These are phyloP conservation scores for Ogataea philodendri DNA, from an alignment of 805 yeast species.

Conservation along the genomic window DNA sequence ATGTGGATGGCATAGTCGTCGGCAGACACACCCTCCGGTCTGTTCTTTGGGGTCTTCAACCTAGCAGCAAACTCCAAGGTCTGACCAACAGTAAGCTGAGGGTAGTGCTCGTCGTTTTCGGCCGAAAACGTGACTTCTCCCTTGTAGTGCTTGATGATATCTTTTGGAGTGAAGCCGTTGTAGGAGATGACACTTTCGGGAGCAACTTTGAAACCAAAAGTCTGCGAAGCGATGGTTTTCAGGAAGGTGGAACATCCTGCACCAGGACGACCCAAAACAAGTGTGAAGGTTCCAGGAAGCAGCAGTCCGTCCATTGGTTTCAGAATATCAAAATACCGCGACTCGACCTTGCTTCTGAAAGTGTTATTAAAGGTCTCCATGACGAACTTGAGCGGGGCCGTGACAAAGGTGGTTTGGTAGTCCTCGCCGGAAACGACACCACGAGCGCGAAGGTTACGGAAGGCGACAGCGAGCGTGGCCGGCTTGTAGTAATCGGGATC, in stretches of 20 bases:
- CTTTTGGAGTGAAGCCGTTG: conserved; percentile 51
- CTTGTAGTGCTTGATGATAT: conserved; percentile 48
- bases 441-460: conserved; percentile 52
- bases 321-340: conserved; percentile 46
- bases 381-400: conserved; percentile 35
- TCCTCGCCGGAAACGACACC: conserved; percentile 62
- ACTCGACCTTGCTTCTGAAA: conserved; percentile 17
- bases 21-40: conserved; percentile 52
- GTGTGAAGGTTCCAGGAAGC: conserved; percentile 60
- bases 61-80: conserved; percentile 61
- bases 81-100: conserved; percentile 62
- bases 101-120: conserved; percentile 64
- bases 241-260: conserved; percentile 69
- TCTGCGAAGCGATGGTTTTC: conserved; percentile 55
- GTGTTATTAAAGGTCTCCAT: conserved; percentile 14
- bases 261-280: conserved; percentile 77
- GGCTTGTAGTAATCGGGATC: conserved; percentile 66
- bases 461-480: conserved; percentile 52
- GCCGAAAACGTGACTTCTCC: conserved; percentile 72
- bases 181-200: conserved; percentile 46
- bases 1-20: conserved; percentile 50
- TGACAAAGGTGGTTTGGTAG: conserved; percentile 53
- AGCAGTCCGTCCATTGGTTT: conserved; percentile 63
- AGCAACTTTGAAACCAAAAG: conserved; percentile 55
- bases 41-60: conserved; percentile 57